Conservation (phyloP, 306 rosid species). For the Rubus parviflorus region DNA sequence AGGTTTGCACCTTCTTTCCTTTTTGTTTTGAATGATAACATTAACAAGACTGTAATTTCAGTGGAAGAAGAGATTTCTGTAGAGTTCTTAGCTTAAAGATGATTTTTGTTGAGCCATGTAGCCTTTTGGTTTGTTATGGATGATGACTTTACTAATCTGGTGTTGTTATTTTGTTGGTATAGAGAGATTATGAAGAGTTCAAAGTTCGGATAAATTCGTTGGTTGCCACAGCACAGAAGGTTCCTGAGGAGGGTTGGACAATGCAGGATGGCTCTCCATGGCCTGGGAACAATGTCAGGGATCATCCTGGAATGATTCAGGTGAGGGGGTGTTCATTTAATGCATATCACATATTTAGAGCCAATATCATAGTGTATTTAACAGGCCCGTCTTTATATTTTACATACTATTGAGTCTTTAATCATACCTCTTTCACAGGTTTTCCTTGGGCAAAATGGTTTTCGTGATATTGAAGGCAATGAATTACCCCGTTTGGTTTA, state of each 20-base stretch:
- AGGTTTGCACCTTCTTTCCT: constrained; percentile 43
- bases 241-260: constrained; percentile 98
- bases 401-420: neutral
- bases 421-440: constrained; percentile 47
- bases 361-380: neutral
- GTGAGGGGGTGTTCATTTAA: constrained; percentile 35
- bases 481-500: constrained; percentile 81
- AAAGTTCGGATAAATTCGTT: constrained; percentile 78
- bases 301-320: constrained; percentile 99
- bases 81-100: no score
- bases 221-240: constrained; percentile 83
- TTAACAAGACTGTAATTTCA: neutral
- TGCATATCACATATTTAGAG: neutral
- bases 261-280: constrained; percentile 98
- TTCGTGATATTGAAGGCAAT: constrained; percentile 76
- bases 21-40: neutral
- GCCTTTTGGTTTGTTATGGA: constrained; percentile 17
- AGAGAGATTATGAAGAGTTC: constrained; percentile 95
- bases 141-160: constrained; percentile 17
- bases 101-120: constrained; percentile 59
- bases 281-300: constrained; percentile 92
- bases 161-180: constrained; percentile 29
- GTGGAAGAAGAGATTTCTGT: neutral
- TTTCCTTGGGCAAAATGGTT: constrained; percentile 94
- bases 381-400: neutral